Evolutionary conservation across 2,329 filamentous ascomycete species (phyloP).

Genomic region (Colletotrichum gloeosporioides): DNA sequence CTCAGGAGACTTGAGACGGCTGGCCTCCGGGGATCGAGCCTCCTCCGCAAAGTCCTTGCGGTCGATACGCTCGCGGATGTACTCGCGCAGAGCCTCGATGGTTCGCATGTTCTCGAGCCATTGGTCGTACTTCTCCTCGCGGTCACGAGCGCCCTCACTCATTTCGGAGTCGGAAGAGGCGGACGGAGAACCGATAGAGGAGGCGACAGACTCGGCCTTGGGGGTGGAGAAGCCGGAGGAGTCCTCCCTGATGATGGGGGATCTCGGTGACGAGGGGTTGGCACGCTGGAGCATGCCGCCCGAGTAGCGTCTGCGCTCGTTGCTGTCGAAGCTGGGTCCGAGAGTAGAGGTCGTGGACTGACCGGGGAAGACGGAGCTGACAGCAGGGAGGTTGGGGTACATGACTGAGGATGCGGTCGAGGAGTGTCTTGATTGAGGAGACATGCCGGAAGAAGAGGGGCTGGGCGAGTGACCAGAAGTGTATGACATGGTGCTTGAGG

Average conservation of each 20-base stretch:
- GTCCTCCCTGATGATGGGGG: conserved; percentile 39
- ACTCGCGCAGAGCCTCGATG: conserved; percentile 66
- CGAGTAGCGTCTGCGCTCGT: conserved; percentile 69
- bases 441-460: conserved; percentile 74
- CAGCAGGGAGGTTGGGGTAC: conserved; percentile 78
- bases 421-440: conserved; percentile 68
- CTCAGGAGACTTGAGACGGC: conserved; percentile 28
- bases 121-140: conserved; percentile 67
- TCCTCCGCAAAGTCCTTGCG: conserved; percentile 57
- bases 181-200: conserved; percentile 59
- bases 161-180: conserved; percentile 59
- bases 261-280: conserved; percentile 45
- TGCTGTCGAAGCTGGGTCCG: conserved; percentile 68
- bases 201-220: conserved; percentile 48
- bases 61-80: conserved; percentile 62
- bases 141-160: conserved; percentile 57
- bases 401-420: conserved; percentile 66
- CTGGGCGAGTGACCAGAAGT: conserved; percentile 78
- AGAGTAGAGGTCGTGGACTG: conserved; percentile 75
- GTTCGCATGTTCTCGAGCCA: conserved; percentile 72
- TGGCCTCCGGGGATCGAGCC: background rate
- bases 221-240: conserved; percentile 46
- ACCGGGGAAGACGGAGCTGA: conserved; percentile 71
- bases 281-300: conserved; percentile 71
- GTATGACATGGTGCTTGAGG: conserved; percentile 78